Evolutionary conservation across 2,329 filamentous ascomycete genomes (phyloP).

Genomic region (Esteya vermicola): DNA sequence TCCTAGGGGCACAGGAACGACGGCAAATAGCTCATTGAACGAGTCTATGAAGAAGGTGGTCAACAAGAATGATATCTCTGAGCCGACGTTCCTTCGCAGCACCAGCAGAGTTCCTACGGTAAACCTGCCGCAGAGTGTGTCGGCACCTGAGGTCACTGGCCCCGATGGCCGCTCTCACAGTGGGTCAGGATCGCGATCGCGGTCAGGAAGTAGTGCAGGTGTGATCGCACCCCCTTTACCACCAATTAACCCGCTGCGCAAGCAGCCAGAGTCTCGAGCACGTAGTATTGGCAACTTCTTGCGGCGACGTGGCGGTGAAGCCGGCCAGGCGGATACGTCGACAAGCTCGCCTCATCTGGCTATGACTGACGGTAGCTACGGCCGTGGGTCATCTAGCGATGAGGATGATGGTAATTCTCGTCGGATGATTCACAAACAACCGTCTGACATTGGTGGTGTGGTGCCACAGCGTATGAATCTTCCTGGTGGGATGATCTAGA

Average conservation of each 20-base stretch:
- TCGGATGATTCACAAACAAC: slow-evolving; percentile 27
- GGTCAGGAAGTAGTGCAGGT: slow-evolving; percentile 21
- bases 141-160: slow-evolving; percentile 12
- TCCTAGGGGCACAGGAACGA: slow-evolving; percentile 16
- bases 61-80: slow-evolving; percentile 33
- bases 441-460: slow-evolving; percentile 21
- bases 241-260: slow-evolving; percentile 43
- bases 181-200: slow-evolving; percentile 24
- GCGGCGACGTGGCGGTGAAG: slow-evolving; percentile 17
- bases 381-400: slow-evolving; percentile 17
- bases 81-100: slow-evolving; percentile 32
- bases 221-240: slow-evolving; percentile 34
- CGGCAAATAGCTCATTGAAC: slow-evolving; percentile 18
- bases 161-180: slow-evolving; percentile 18
- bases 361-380: slow-evolving; percentile 12
- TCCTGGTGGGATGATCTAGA: slow-evolving; percentile 21
- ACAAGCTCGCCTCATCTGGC: slow-evolving; percentile 19
- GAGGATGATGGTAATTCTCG: slow-evolving; percentile 24
- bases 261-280: slow-evolving; percentile 19
- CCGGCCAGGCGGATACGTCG: slow-evolving; percentile 14
- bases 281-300: slow-evolving; percentile 26
- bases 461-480: slow-evolving; percentile 14
- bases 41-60: slow-evolving; percentile 27
- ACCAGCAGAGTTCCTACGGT: slow-evolving; percentile 30
- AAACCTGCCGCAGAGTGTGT: slow-evolving; percentile 18